Evolutionary conservation across 805 yeast species (phyloP).

Genomic region (Saturnispora diversa): DNA sequence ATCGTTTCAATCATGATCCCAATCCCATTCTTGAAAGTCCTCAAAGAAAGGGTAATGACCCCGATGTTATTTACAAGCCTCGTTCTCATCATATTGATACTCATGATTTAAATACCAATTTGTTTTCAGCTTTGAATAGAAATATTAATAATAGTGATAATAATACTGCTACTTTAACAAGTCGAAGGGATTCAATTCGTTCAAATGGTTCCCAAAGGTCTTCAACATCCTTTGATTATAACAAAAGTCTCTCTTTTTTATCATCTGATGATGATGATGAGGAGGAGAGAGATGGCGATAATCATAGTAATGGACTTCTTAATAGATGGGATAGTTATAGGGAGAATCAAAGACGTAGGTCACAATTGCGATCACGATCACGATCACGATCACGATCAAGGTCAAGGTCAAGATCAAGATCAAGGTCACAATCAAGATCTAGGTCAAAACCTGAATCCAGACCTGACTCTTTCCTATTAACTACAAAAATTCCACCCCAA

Average conservation of each 20-base stretch:
- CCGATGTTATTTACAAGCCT: background rate
- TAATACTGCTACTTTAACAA: no score
- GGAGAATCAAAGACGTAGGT: background rate
- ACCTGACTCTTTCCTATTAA: no score
- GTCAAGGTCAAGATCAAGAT: background rate
- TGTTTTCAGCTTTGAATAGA: background rate
- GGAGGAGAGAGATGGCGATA: background rate
- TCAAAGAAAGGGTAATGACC: background rate
- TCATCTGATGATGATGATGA: background rate
- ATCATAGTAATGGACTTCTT: background rate
- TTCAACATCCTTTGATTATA: background rate
- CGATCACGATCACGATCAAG: background rate
- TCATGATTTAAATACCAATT: background rate
- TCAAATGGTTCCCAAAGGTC: no score
- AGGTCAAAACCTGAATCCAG: no score
- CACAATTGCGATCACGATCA: background rate
- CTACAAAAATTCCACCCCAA: no score
- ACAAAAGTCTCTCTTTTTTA: background rate
- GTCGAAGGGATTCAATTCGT: no score
- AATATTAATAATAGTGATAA: no score
- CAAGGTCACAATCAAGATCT: slow-evolving; percentile 1
- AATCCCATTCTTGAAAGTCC: background rate
- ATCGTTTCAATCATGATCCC: background rate
- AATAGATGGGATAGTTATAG: background rate
- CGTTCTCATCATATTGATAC: background rate